phyloP scores from a whole-genome alignment of 306 rosid genomes.

The Inga laurina region DNA sequence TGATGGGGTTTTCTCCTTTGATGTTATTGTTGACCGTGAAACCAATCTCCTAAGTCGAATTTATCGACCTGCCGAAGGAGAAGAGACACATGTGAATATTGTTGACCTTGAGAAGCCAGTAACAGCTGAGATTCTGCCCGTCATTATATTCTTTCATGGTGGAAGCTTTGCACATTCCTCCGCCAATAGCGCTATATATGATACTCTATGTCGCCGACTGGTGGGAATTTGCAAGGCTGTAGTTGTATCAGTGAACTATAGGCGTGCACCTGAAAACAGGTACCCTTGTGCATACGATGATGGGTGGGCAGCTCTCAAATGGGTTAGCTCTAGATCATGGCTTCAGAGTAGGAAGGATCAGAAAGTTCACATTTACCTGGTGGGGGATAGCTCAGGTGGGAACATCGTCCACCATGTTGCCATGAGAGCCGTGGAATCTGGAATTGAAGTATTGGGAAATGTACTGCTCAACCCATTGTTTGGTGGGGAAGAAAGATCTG shows the following conservation, averaged over 20 bases:
- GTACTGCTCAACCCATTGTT: slow-evolving; percentile 90
- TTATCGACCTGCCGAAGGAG: slow-evolving; percentile 70
- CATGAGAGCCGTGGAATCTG: slow-evolving; percentile 62
- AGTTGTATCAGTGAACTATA: slow-evolving; percentile 83
- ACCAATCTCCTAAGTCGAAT: slow-evolving; percentile 68
- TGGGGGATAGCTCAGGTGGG: slow-evolving; percentile 98
- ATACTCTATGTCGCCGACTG: slow-evolving; percentile 79
- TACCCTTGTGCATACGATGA: slow-evolving; percentile 94
- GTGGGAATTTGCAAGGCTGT: slow-evolving; percentile 84
- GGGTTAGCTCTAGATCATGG: slow-evolving; percentile 87
- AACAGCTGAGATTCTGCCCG: slow-evolving; percentile 65
- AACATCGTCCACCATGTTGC: slow-evolving; percentile 97
- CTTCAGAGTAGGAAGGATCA: slow-evolving; percentile 76
- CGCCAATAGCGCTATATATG: slow-evolving; percentile 89
- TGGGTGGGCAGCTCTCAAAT: slow-evolving; percentile 84
- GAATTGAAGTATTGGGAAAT: slow-evolving; percentile 75
- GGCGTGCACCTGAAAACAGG: slow-evolving; percentile 87
- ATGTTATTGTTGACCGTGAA: slow-evolving; percentile 73
- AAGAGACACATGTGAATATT: slow-evolving; percentile 41
- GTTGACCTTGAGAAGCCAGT: slow-evolving; percentile 75
- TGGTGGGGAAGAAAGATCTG: slow-evolving; percentile 85
- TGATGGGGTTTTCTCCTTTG: slow-evolving; percentile 83
- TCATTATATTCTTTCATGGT: slow-evolving; percentile 89
- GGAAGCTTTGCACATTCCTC: slow-evolving; percentile 99
- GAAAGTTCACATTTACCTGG: slow-evolving; percentile 78